phyloP scores from a whole-genome alignment of 495 filamentous ascomycete species.

The Tuber melanosporum region DNA sequence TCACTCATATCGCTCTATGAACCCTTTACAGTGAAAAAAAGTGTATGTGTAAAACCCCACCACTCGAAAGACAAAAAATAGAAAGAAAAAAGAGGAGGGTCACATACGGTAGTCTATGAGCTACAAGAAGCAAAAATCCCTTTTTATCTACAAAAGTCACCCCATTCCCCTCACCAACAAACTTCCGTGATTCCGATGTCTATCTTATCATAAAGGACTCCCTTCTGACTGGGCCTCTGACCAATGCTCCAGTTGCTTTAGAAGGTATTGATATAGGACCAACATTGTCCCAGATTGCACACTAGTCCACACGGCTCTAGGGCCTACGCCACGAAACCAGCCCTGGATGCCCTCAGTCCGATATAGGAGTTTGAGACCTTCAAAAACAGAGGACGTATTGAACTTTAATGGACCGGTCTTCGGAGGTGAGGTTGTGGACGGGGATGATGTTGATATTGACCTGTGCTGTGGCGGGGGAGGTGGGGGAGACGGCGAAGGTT shows the following conservation, averaged over 20 bases:
- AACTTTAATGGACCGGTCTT: conserved; percentile 67
- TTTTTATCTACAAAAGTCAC: background rate
- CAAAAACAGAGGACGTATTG: conserved; percentile 81
- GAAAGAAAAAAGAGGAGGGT: background rate
- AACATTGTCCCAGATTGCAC: conserved; percentile 96
- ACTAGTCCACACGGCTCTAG: conserved; percentile 92
- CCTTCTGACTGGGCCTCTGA: background rate
- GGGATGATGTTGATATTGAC: conserved; percentile 76
- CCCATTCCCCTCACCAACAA: background rate
- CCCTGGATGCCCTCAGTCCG: conserved; percentile 76
- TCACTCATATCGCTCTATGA: background rate
- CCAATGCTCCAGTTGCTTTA: conserved; percentile 49
- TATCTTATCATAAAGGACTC: background rate
- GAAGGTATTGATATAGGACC: conserved; percentile 82
- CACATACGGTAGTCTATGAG: background rate
- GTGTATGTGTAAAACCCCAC: conserved; percentile 1
- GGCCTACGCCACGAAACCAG: conserved; percentile 93
- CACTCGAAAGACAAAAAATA: background rate
- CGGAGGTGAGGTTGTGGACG: conserved; percentile 64
- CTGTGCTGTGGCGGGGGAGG: conserved; percentile 36
- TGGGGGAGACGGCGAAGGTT: conserved; percentile 8
- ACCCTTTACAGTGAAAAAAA: background rate
- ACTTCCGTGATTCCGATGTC: background rate
- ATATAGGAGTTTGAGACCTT: conserved; percentile 79
- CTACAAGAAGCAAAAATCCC: background rate